Evolutionary conservation across 495 filamentous ascomycete genomes (phyloP).

Genomic region (Apiosordaria backusii): DNA sequence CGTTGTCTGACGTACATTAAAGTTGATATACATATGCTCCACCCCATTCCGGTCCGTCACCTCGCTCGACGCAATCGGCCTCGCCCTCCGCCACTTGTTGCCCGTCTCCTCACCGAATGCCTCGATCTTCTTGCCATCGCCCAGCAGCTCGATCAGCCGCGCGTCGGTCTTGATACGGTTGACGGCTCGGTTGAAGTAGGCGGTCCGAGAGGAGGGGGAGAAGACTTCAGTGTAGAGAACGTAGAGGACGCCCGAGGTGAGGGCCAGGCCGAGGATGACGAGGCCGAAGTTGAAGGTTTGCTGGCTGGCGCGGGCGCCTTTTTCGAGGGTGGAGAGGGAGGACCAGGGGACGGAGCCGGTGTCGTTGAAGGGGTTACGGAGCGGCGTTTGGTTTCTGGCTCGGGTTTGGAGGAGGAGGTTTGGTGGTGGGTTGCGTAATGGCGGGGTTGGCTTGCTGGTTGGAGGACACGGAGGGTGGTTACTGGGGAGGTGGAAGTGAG

Average conservation of each 20-base stretch:
- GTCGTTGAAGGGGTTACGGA: constrained; percentile 77
- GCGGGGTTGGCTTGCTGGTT: constrained; percentile 22
- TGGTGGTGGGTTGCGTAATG: constrained; percentile 35
- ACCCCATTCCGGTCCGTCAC: constrained; percentile 69
- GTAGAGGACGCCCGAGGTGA: constrained; percentile 76
- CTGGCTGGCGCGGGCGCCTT: constrained; percentile 80
- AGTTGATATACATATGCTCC: constrained; percentile 83
- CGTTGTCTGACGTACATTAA: constrained; percentile 58
- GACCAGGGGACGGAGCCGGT: constrained; percentile 77
- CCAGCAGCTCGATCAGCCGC: constrained; percentile 69
- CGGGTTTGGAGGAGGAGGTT: constrained; percentile 12
- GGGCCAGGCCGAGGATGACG: constrained; percentile 66
- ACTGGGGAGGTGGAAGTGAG: neutral
- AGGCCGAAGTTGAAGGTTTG: constrained; percentile 84
- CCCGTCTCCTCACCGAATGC: constrained; percentile 80
- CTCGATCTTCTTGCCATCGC: constrained; percentile 67
- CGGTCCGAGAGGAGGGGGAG: constrained; percentile 75
- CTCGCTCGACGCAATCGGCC: constrained; percentile 72
- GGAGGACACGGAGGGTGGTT: constrained; percentile 6
- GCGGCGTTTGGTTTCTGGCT: constrained; percentile 23
- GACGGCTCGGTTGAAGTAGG: constrained; percentile 85
- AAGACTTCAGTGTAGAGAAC: constrained; percentile 85
- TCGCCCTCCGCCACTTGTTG: constrained; percentile 79
- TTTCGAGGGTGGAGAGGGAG: constrained; percentile 69
- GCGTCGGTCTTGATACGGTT: constrained; percentile 71